phyloP scores from a whole-genome alignment of 805 yeast genomes.

The Barnettozyma sp. region DNA sequence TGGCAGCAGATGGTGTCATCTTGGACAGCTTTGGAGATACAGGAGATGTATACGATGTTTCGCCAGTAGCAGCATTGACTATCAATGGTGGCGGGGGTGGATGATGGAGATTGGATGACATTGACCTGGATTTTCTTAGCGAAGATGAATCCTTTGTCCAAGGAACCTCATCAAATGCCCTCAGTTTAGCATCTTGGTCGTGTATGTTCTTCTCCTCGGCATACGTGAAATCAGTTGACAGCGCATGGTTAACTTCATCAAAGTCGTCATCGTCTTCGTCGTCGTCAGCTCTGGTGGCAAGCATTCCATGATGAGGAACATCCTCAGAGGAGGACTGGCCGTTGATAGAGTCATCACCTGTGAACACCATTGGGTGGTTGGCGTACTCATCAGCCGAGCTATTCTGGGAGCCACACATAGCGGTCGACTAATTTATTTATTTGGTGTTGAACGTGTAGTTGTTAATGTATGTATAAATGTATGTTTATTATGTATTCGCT shows the following conservation, averaged over 20 bases:
- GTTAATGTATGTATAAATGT: too few species aligned
- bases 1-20: slow-evolving; percentile 4
- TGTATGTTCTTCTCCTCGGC: slow-evolving; percentile 57
- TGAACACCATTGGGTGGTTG: slow-evolving; percentile 4
- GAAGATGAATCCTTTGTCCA: slow-evolving; percentile 20
- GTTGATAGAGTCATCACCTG: background rate
- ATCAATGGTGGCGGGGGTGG: slow-evolving; percentile 34
- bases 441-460: too few species aligned
- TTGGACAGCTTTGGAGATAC: slow-evolving; percentile 10
- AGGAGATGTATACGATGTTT: slow-evolving; percentile 21
- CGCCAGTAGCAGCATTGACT: slow-evolving; percentile 18
- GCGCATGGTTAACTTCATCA: slow-evolving; percentile 17
- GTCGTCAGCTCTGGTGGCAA: slow-evolving; percentile 9
- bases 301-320: background rate
- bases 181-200: slow-evolving; percentile 61
- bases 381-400: background rate
- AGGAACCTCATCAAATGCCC: slow-evolving; percentile 41
- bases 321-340: background rate
- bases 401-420: slow-evolving; percentile 5
- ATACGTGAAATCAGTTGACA: slow-evolving; percentile 53
- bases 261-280: slow-evolving; percentile 20
- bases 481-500: too few species aligned
- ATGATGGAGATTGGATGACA: slow-evolving; percentile 30
- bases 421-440: too few species aligned
- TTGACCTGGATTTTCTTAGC: slow-evolving; percentile 27